Conservation (phyloP, 75 land plant genomes). For the Selaginella moellendorffii region DNA sequence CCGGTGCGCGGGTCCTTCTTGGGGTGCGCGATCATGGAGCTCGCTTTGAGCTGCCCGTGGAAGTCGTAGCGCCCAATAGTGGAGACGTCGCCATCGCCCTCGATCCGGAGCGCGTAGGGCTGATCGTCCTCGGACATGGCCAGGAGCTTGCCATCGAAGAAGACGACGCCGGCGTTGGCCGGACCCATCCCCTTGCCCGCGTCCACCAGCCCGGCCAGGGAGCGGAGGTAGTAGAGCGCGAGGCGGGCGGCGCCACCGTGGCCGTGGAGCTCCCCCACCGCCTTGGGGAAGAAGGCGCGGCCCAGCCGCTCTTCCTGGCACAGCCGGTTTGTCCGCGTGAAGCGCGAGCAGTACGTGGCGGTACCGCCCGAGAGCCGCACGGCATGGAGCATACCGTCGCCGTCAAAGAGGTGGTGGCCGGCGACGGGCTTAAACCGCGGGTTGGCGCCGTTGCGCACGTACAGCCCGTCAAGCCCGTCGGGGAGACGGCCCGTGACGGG, state of each 20-base stretch:
- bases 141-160: conserved; percentile 41
- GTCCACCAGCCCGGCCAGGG: conserved; percentile 35
- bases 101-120: conserved; percentile 46
- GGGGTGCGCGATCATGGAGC: conserved; percentile 66
- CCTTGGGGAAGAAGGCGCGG: conserved; percentile 50
- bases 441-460: conserved; percentile 79
- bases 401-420: conserved; percentile 68
- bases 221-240: conserved; percentile 27
- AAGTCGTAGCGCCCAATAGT: conserved; percentile 55
- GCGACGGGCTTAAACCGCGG: conserved; percentile 40
- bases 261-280: conserved; percentile 62
- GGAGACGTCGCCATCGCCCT: conserved; percentile 34
- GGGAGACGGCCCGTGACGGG: conserved; percentile 53
- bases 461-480: conserved; percentile 50
- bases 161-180: conserved; percentile 70
- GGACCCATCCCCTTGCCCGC: conserved; percentile 40
- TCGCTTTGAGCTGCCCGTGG: conserved; percentile 33
- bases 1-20: conserved; percentile 48
- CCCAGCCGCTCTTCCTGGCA: conserved; percentile 37
- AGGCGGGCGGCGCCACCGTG: conserved; percentile 42
- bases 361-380: conserved; percentile 25
- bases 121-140: conserved; percentile 83
- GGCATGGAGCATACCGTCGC: conserved; percentile 73
- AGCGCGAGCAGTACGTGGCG: conserved; percentile 46
- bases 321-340: conserved; percentile 43